phyloP scores from a whole-genome alignment of 2,329 filamentous ascomycete genomes.

The Sclerotinia trifoliorum region DNA sequence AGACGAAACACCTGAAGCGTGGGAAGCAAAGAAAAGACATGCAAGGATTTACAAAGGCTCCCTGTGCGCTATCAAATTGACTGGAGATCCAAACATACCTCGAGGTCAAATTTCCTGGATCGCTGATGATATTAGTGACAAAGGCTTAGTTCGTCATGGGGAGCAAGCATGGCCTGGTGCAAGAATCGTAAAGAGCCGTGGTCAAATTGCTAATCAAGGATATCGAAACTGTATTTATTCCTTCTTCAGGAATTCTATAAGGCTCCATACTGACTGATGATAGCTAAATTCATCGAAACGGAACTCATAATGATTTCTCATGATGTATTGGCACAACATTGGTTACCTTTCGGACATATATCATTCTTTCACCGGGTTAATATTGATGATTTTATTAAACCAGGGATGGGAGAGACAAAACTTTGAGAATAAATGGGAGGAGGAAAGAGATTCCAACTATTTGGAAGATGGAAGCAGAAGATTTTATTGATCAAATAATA shows the following conservation, averaged over 20 bases:
- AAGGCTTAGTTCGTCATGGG: slow-evolving; percentile 62
- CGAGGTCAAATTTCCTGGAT: slow-evolving; percentile 82
- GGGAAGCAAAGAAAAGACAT: slow-evolving; percentile 46
- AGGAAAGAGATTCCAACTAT: background rate
- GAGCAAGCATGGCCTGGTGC: slow-evolving; percentile 72
- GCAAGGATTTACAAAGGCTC: slow-evolving; percentile 60
- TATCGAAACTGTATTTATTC: slow-evolving; percentile 67
- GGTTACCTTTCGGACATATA: slow-evolving; percentile 63
- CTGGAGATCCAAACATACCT: slow-evolving; percentile 86
- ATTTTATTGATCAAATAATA: background rate
- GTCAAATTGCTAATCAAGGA: slow-evolving; percentile 73
- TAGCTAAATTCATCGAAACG: slow-evolving; percentile 72
- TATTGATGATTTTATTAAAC: slow-evolving; percentile 50
- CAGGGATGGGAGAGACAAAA: background rate
- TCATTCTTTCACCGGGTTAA: slow-evolving; percentile 61
- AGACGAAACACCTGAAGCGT: slow-evolving; percentile 48
- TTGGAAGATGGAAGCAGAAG: background rate
- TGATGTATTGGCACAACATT: slow-evolving; percentile 78
- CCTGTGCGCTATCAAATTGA: slow-evolving; percentile 84
- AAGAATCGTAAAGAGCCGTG: slow-evolving; percentile 68
- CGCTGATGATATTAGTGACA: slow-evolving; percentile 70
- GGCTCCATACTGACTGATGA: slow-evolving; percentile 28
- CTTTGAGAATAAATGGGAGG: background rate
- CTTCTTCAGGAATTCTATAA: slow-evolving; percentile 5
- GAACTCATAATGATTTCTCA: slow-evolving; percentile 76